phyloP scores from a whole-genome alignment of 805 yeast genomes.

The Yarrowia hollandica region DNA sequence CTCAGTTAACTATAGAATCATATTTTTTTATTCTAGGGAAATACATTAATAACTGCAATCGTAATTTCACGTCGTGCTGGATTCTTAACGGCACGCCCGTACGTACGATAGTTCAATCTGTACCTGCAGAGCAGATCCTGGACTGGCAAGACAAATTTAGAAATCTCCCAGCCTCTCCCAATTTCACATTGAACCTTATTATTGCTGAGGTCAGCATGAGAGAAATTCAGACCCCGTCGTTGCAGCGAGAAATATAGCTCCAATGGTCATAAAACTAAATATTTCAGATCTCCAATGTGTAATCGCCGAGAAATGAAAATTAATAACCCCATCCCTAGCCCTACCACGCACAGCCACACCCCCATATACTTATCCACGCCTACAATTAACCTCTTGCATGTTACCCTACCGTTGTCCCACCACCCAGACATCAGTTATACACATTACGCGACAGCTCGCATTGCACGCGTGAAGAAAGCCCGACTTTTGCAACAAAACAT shows the following conservation, averaged over 20 bases:
- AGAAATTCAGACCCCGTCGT: background rate
- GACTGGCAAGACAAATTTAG: too few species aligned
- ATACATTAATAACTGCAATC: too few species aligned
- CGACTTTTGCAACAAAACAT: background rate
- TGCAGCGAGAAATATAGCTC: too few species aligned
- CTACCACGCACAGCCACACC: background rate
- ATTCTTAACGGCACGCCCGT: too few species aligned
- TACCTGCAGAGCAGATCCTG: too few species aligned
- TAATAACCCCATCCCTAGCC: background rate
- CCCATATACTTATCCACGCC: background rate
- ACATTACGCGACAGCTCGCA: conserved; percentile 15
- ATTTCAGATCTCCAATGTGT: too few species aligned
- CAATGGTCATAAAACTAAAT: too few species aligned
- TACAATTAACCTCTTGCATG: background rate
- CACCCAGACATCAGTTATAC: background rate
- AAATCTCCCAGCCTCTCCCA: conserved; percentile 5
- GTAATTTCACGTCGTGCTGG: too few species aligned
- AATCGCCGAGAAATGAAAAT: too few species aligned
- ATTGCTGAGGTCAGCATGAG: background rate
- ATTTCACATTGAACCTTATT: conserved; percentile 4
- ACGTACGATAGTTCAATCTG: too few species aligned
- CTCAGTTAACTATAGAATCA: too few species aligned
- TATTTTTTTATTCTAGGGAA: too few species aligned
- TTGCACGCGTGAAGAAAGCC: conserved; percentile 21
- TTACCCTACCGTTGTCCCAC: background rate